These are phyloP conservation scores for Gossypium aridum DNA, from an alignment of 441 rosid genomes.

Conservation along the genomic window DNA sequence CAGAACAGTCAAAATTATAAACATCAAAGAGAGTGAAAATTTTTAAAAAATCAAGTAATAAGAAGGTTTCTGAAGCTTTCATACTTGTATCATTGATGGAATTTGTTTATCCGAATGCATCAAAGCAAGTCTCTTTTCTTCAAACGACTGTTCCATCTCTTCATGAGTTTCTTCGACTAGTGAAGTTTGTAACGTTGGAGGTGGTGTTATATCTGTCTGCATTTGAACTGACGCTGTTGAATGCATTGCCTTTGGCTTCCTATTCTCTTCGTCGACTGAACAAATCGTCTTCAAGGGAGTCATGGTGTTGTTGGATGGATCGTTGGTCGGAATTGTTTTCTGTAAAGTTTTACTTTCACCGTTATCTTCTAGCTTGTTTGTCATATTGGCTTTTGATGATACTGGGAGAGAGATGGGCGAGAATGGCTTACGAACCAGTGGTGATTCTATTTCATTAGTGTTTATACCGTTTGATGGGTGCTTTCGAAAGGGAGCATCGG, in stretches of 20 bases:
- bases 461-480: constrained; percentile 37
- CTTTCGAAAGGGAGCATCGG: constrained; percentile 50
- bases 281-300: constrained; percentile 35
- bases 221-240: constrained; percentile 60
- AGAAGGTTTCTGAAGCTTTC: background rate
- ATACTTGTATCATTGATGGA: constrained; percentile 39
- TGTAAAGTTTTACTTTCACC: constrained; percentile 28
- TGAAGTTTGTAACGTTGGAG: constrained; percentile 20
- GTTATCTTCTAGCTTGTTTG: constrained; percentile 20
- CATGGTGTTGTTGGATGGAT: constrained; percentile 29
- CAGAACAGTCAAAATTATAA: constrained; percentile 1
- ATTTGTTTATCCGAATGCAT: constrained; percentile 34
- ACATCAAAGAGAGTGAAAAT: background rate
- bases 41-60: background rate
- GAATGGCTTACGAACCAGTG: constrained; percentile 77
- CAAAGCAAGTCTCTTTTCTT: constrained; percentile 78
- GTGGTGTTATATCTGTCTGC: constrained; percentile 66
- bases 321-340: constrained; percentile 26
- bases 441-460: constrained; percentile 49
- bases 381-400: constrained; percentile 43
- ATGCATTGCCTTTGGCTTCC: constrained; percentile 61
- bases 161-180: constrained; percentile 18
- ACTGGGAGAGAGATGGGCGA: constrained; percentile 56
- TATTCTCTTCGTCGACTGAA: constrained; percentile 49
- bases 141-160: constrained; percentile 63